Base-by-base conservation (phyloP, 1,139 yeast genomes). In the Debaryomyces coudertii region DNA sequence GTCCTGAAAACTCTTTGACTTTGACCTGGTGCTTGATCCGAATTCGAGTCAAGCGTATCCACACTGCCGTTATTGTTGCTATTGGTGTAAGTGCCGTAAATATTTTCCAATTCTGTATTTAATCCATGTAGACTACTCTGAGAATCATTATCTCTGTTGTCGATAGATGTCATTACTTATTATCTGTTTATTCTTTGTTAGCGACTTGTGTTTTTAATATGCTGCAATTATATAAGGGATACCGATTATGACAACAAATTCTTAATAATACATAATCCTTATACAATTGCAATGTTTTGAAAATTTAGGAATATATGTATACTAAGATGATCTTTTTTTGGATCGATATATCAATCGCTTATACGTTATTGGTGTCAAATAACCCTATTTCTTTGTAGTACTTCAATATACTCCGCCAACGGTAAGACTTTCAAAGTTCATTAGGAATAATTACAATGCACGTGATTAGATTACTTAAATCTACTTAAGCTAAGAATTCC, bases 41-140 rank as follows among this genome's bases (percentile, higher is more conserved):
- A 27, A n/a, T 35, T 30, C 7, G 68, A 62, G 47, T 71, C 76
- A 23, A 73, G 60, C 4, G 75, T 68, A 25, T 68, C 72, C 14
- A 55, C 55, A 36, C 71, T 66, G 15, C 48, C 55, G 44, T 52
- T 52, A 20, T 46, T 47, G 22, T 47, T 43, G 40, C 50, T 42
- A 14, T 45, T 40, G 23, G 55, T 53, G 55, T 71, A 66, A 41
- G 60, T 57, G 48, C 66, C 58, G 56, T 72, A 73, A 31, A 73
- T 72, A 40, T 57, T 56, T 49, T 70, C 69, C 42, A 73, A 53
- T 47, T 73, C 76, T 39, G 58, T 58, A 44, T 63, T 57, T 47
- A 68, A 55, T 40, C 69, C 68, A 43, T 49, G 62, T 14, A 62
- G 52, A 42, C 55, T 52, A n/a, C 60, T 46, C 7, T 45, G 44